Conservation (phyloP, 164 flowering plant species). For the Berberis vulgaris region DNA sequence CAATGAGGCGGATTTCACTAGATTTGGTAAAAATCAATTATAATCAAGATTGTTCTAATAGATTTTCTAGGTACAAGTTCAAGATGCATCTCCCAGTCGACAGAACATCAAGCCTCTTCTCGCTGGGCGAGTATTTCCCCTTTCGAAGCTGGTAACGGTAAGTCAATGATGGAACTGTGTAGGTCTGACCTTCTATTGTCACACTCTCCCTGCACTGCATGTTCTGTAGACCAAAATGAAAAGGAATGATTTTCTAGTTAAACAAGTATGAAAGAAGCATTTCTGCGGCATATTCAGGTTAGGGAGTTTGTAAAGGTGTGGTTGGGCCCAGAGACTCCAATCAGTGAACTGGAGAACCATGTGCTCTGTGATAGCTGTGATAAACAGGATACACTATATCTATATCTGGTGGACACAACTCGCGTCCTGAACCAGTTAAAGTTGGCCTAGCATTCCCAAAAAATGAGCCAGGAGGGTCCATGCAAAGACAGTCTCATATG, state of each 20-base stretch:
- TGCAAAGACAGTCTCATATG: no score
- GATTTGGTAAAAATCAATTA: no score
- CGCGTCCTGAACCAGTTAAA: no score
- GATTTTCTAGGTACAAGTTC: constrained; percentile 68
- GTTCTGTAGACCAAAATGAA: constrained; percentile 37
- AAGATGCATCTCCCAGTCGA: constrained; percentile 84
- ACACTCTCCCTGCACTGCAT: constrained; percentile 88
- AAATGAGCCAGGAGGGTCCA: no score
- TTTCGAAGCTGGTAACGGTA: constrained; percentile 86
- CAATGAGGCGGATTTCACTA: no score
- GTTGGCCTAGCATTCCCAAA: no score
- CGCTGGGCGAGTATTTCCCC: constrained; percentile 84
- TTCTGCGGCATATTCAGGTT: background rate
- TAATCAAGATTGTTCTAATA: constrained; percentile 63
- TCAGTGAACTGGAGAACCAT: constrained; percentile 2
- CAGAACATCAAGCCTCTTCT: constrained; percentile 83
- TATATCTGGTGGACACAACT: background rate
- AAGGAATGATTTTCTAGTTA: background rate
- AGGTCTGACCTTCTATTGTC: constrained; percentile 76
- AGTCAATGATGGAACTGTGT: constrained; percentile 79
- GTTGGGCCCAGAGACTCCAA: constrained; percentile 4
- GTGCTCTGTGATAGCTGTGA: background rate
- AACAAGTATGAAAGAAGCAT: background rate
- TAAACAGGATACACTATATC: background rate
- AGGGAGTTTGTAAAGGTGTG: background rate